Evolutionary conservation across 371 early-diverging fungal genomes (phyloP), one percentile per base, ranked within the genome.

Genomic region (Mortierella sp.): DNA sequence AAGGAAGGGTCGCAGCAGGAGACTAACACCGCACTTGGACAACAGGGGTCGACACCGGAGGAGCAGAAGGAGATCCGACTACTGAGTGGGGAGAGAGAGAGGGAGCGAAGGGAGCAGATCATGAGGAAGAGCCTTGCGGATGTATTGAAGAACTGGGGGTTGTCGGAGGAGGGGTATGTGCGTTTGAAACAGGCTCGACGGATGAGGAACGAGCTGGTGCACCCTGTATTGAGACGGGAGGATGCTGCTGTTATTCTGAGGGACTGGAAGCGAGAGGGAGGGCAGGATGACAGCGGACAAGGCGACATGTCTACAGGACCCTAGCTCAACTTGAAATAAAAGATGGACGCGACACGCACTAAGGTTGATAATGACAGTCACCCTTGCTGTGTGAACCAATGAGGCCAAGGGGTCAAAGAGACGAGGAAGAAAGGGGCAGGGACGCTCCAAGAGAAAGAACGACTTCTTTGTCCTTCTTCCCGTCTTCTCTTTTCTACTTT

Each of bases 391-490:
- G 21, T 68, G 68, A 0, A 68, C 68, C 41, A 68, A 68, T 68
- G 68, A 38, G 68, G 21, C 35, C 24, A 41, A 41, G 68, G 10
- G 68, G 68, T 16, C 56, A 68, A 41, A 10, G 38, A 60, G n/a
- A 29, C 14, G 41, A 41, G 10, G 18, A 38, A 21, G 43, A 68
- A 41, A 41, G 38, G 43, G 43, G 68, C 68, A 68, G 68, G 68
- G 68, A 41, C 4, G 4, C 51, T 51, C 51, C 51, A 32, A 24
- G 21, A 41, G 63, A 56, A 18, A 35, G 32, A 32, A 21, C 65
- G 65, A 60, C 63, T 38, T 44, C 74, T 44, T 75, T 75, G 21
- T 38, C 54, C 54, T 38, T 70, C 54, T 68, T 68, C 65, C 63
- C 63, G 12, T 72, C 24, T 3, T 51, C 21, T 21, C 51, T 51